Base-by-base conservation (phyloP, 768 basidiomycete species). In the Chalciporus pseudorubinellus region DNA sequence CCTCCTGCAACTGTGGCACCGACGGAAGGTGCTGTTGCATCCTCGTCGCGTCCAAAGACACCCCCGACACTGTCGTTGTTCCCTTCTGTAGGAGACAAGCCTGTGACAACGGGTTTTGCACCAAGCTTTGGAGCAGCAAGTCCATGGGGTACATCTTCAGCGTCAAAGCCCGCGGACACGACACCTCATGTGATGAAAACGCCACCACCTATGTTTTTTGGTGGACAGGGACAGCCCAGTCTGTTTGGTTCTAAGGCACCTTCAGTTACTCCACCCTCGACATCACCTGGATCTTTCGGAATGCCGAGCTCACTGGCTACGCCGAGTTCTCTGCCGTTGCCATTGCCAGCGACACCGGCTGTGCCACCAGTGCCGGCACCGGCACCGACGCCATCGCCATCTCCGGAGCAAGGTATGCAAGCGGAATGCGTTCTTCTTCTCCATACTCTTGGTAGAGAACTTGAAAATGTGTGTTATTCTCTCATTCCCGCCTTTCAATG, bases 351-450 rank as follows among this genome's bases (percentile, higher is more conserved):
- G 5, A 26, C 26, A 26, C 26, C 26, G 26, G 26, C 26, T 7
- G 26, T 26, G n/a, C 14, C 43, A 4, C 44, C 45, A 11, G 18
- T 48, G 8, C 51, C 58, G 1, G 40, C 47, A 11, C 49, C 64
- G 18, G 42, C 54, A 6, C 51, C 52, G 16, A 19, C 57, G 20
- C 57, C 64, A 52, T 69, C 50, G 52, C 57, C 64, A 52, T 69
- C 50, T 52, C 74, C 51, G 53, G 78, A 83, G 52, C 77, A 81
- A 48, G 83, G 85, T 10, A 81, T 92, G 79, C 86, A 89, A 59
- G 74, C 75, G 16, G 84, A 91, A 60, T 85, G 85, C 56, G 58
- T 64, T 3, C 41, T 73, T 29, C 71, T 92, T 29, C 72, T 84
- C 38, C 48, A 55, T 2, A 68, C 63, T 12, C 64, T 89, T 36